Conservation (phyloP, 495 filamentous ascomycete species). For the Penicillium tannophilum region DNA sequence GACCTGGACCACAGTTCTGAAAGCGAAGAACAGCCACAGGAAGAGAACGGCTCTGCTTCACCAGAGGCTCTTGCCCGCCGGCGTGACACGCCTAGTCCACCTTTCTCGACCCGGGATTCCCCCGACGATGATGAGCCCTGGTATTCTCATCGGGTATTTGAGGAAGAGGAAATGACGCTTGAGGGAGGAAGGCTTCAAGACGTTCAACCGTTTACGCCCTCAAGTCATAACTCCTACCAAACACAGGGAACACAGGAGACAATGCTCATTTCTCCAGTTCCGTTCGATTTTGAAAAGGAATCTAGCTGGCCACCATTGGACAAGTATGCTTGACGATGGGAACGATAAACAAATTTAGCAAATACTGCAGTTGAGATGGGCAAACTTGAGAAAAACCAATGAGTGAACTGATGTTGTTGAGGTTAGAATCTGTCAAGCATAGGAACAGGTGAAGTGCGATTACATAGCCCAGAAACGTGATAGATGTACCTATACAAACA, state of each 20-base stretch:
- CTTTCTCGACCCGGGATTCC: not conserved
- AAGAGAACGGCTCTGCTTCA: not conserved
- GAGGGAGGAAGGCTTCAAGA: not conserved
- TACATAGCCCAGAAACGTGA: not conserved
- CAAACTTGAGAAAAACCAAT: not conserved
- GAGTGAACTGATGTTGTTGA: no score
- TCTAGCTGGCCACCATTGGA: not conserved
- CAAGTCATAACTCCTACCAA: not conserved
- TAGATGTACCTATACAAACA: not conserved
- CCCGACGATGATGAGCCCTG: not conserved
- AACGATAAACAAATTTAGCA: not conserved
- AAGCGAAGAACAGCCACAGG: not conserved
- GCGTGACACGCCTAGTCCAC: not conserved
- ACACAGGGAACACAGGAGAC: not conserved
- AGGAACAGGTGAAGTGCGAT: not conserved
- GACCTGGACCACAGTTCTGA: not conserved
- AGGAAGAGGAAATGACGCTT: not conserved
- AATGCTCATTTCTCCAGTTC: not conserved
- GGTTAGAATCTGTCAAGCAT: not conserved
- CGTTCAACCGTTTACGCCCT: not conserved
- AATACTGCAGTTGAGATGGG: not conserved
- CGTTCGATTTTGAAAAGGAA: not conserved
- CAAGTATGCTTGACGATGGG: not conserved
- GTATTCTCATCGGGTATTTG: not conserved
- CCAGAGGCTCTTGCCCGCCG: not conserved